phyloP scores from a whole-genome alignment of 805 yeast genomes.

The Monosporozyma aerobia region DNA sequence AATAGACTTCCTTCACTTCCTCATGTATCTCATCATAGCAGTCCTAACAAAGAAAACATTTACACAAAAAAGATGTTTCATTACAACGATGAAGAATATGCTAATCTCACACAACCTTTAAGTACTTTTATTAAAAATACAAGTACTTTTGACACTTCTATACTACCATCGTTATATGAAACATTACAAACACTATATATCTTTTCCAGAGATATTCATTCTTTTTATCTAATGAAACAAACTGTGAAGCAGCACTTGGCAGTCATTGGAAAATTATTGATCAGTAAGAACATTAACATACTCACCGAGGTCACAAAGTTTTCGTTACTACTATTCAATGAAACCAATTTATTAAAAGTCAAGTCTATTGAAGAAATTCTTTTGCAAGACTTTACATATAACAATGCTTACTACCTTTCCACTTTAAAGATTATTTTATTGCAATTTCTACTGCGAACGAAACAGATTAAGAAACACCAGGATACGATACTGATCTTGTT shows the following conservation, averaged over 20 bases:
- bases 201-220: conserved; percentile 2
- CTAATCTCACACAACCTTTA: background rate
- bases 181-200: background rate
- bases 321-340: conserved; percentile 17
- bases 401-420: conserved; percentile 17
- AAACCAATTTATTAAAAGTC: conserved; percentile 11
- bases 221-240: conserved; percentile 5
- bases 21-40: background rate
- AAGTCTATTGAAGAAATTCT: conserved; percentile 14
- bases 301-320: conserved; percentile 10
- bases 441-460: conserved; percentile 21
- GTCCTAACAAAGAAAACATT: background rate
- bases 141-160: background rate
- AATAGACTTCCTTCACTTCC: background rate
- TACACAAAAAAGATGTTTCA: background rate
- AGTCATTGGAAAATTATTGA: conserved; percentile 14
- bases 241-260: conserved; percentile 18
- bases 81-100: background rate
- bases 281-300: background rate
- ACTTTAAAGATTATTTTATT: conserved; percentile 23
- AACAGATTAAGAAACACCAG: conserved; percentile 6
- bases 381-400: conserved; percentile 16
- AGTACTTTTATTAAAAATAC: background rate
- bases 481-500: conserved; percentile 15
- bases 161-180: background rate